Evolutionary conservation across 768 basidiomycete genomes (phyloP).

Genomic region (Phanerochaete sordida): DNA sequence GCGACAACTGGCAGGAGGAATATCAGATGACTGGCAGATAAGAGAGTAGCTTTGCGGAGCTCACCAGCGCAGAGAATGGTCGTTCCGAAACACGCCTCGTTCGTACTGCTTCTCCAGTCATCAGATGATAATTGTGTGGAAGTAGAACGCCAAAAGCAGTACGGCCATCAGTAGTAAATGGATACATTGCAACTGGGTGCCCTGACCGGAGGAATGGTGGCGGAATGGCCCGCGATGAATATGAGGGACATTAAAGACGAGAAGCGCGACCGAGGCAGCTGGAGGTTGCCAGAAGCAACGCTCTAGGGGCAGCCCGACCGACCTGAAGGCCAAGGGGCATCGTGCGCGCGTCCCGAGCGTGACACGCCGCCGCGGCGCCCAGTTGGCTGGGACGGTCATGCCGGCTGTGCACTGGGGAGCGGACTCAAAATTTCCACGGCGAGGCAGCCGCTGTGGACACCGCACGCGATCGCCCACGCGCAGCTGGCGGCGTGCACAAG

Average conservation of each 20-base stretch:
- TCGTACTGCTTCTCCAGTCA: constrained; percentile 20
- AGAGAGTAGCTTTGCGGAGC: constrained; percentile 18
- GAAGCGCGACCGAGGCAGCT: background rate
- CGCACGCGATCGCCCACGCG: background rate
- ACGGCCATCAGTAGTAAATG: constrained; percentile 20
- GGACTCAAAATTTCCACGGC: background rate
- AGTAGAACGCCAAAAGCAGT: constrained; percentile 22
- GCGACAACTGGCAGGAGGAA: constrained; percentile 3
- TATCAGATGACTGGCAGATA: constrained; percentile 28
- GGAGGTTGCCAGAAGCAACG: constrained; percentile 1
- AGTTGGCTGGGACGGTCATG: background rate
- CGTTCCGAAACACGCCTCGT: constrained; percentile 21
- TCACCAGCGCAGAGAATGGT: constrained; percentile 19
- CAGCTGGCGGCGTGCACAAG: too few species aligned
- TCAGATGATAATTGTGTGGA: constrained; percentile 28
- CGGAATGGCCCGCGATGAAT: constrained; percentile 3
- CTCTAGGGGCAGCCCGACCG: background rate
- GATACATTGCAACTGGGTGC: constrained; percentile 21
- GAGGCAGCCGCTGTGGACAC: background rate
- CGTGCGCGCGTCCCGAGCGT: background rate
- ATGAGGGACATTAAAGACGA: background rate
- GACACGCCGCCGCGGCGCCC: background rate
- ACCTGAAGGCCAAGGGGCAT: background rate
- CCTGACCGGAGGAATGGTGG: constrained; percentile 19
- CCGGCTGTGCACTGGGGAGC: background rate